These are phyloP conservation scores for Globisporangium cystogenes DNA, from an alignment of 352 stramenopile genomes.

Conservation along the genomic window DNA sequence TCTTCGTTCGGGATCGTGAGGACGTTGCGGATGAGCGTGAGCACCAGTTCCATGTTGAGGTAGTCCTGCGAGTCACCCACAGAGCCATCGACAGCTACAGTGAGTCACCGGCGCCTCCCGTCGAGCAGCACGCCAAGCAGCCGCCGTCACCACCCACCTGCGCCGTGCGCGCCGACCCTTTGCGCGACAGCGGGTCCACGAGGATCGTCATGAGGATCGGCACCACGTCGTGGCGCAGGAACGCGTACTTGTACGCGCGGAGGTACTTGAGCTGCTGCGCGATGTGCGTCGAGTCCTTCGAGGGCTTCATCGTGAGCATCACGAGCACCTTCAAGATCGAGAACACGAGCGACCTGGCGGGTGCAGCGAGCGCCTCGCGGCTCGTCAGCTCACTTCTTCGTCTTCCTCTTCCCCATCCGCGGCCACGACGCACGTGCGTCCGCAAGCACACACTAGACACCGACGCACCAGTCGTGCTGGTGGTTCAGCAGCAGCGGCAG, in stretches of 20 bases:
- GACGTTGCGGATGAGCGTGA: conserved; percentile 82
- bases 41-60: conserved; percentile 83
- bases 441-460: background rate
- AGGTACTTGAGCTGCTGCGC: conserved; percentile 78
- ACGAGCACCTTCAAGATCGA: conserved; percentile 88
- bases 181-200: conserved; percentile 67
- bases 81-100: background rate
- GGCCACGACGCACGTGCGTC: background rate
- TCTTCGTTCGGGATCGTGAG: conserved; percentile 83
- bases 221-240: conserved; percentile 61
- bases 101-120: background rate
- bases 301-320: conserved; percentile 87
- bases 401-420: background rate
- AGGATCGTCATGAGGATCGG: conserved; percentile 86
- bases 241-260: conserved; percentile 81
- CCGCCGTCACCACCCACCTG: conserved; percentile 16
- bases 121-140: background rate
- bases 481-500: conserved; percentile 81
- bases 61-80: conserved; percentile 36
- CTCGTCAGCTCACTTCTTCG: background rate
- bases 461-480: conserved; percentile 65
- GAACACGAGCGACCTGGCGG: conserved; percentile 60
- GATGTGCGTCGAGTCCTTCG: conserved; percentile 73
- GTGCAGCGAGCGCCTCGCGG: background rate
- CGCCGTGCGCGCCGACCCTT: conserved; percentile 44